These are phyloP conservation scores for Fusarium dlaminii DNA, from an alignment of 2,329 filamentous ascomycete genomes.

Conservation along the genomic window DNA sequence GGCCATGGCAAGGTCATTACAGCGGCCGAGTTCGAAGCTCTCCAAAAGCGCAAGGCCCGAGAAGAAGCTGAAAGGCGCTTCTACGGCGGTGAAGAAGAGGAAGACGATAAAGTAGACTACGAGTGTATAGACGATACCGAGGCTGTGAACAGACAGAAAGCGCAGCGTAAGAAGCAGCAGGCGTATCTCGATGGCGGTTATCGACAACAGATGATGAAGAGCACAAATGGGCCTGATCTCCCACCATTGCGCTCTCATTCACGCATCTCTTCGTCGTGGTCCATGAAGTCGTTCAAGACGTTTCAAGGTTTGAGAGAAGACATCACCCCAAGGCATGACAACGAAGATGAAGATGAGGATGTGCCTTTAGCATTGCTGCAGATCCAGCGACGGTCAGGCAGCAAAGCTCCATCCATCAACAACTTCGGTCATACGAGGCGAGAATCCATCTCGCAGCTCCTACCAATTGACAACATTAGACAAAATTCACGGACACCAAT, in stretches of 20 bases:
- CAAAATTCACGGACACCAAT: not conserved
- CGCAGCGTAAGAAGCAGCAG: constrained; percentile 19
- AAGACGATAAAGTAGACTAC: constrained; percentile 20
- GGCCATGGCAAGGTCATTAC: constrained; percentile 15
- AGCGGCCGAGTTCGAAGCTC: constrained; percentile 11
- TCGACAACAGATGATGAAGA: constrained; percentile 27
- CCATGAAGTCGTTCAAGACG: constrained; percentile 7
- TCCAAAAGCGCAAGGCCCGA: not conserved
- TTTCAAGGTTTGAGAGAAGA: not conserved
- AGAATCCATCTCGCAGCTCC: not conserved
- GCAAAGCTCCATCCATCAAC: not conserved
- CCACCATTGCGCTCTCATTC: not conserved
- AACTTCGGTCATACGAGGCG: not conserved
- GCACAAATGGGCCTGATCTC: constrained; percentile 5
- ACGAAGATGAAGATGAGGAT: constrained; percentile 5
- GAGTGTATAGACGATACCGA: constrained; percentile 11
- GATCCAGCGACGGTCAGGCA: not conserved
- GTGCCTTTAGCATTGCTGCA: constrained; percentile 13
- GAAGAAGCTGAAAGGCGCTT: not conserved
- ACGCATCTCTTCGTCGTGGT: not conserved
- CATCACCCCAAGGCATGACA: not conserved
- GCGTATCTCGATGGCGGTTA: constrained; percentile 11
- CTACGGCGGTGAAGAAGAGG: constrained; percentile 2
- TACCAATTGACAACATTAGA: not conserved
- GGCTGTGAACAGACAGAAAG: not conserved